Conservation (phyloP, 495 filamentous ascomycete genomes). For the Penicillium odoratum region DNA sequence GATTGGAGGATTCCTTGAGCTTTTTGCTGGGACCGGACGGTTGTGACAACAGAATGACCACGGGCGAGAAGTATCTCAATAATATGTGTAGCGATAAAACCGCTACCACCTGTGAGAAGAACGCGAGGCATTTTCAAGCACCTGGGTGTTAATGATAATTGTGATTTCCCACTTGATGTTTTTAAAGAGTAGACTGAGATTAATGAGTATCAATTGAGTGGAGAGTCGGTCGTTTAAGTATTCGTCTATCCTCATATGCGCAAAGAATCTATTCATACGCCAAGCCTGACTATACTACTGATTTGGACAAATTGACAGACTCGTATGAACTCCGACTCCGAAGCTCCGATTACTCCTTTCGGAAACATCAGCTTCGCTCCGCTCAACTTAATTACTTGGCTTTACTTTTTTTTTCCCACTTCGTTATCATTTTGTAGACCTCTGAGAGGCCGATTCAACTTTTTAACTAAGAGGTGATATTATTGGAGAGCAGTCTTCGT, state of each 20-base stretch:
- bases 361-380: background rate
- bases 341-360: conserved; percentile 10
- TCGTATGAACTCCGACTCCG: conserved; percentile 5
- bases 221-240: background rate
- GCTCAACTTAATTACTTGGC: background rate
- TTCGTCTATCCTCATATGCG: background rate
- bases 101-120: conserved; percentile 48
- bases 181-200: background rate
- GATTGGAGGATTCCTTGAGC: conserved; percentile 63
- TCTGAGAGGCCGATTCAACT: too few species aligned
- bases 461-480: too few species aligned
- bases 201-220: background rate
- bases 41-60: conserved; percentile 71
- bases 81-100: conserved; percentile 72
- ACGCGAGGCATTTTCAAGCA: conserved; percentile 23
- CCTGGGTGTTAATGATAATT: background rate
- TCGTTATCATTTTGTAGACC: too few species aligned
- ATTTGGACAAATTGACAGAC: background rate
- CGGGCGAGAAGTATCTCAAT: conserved; percentile 65
- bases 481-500: too few species aligned
- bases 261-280: background rate
- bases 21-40: conserved; percentile 72
- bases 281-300: background rate
- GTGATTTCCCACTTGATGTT: background rate
- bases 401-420: too few species aligned